A percentile compares a stretch with the other conserved stretches of the same genome.
Conservation (phyloP, 768 basidiomycete genomes). For the Lentinula lateritia region DNA sequence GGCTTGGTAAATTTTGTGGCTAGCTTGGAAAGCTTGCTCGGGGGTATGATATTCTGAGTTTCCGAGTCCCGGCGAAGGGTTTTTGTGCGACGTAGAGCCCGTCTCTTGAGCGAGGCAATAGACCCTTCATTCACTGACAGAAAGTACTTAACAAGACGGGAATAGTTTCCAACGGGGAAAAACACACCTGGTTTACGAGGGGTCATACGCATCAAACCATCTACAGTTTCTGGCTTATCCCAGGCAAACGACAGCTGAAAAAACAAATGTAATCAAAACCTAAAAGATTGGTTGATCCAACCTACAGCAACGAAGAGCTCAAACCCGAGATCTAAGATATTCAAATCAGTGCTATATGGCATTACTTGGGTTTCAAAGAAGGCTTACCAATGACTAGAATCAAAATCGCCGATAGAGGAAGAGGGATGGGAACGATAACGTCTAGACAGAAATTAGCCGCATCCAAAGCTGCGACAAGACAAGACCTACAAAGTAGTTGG, state of each 20-base stretch:
- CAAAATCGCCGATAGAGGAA: conserved; percentile 62
- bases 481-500: conserved; percentile 53
- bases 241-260: conserved; percentile 62
- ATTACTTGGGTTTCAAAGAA: background rate
- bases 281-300: background rate
- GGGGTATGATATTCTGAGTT: conserved; percentile 36
- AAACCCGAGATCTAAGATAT: conserved; percentile 58
- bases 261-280: background rate
- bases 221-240: conserved; percentile 62
- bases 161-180: background rate
- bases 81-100: conserved; percentile 51
- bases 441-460: conserved; percentile 26
- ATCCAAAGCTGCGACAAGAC: background rate
- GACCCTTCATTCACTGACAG: conserved; percentile 51
- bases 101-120: conserved; percentile 46
- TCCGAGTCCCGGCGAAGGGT: conserved; percentile 51
- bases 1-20: conserved; percentile 38
- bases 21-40: conserved; percentile 33
- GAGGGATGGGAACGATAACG: conserved; percentile 62
- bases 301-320: conserved; percentile 62
- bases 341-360: background rate
- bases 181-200: conserved; percentile 59
- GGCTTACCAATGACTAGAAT: conserved; percentile 62
- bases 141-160: background rate
- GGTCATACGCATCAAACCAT: conserved; percentile 61